Evolutionary conservation across 345 rosid genomes (phyloP), one percentile per base, ranked within the genome.

Genomic region (Diplotaxis tenuifolia): DNA sequence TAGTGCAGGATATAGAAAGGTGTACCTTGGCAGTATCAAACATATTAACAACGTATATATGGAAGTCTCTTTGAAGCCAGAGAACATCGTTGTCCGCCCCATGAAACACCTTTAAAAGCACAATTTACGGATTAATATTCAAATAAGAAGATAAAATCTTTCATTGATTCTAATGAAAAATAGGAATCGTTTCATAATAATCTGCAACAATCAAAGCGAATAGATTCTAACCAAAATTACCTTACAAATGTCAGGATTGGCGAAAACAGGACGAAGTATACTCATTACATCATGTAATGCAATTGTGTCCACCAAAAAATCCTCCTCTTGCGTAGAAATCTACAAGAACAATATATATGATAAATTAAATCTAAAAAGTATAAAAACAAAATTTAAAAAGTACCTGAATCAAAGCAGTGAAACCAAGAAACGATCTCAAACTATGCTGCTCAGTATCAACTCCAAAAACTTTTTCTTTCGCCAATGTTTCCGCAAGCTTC

Each of bases 11-110:
- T 29, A 1, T 5, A 63, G 2, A 64, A 20, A 61, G 15, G 19
- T 18, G 28, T 71, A 91, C 98, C 96, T 94, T 94, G 34, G 28
- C 28, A 25, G 28, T 25, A 25, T 25, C 28, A 25, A 91, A 89
- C 74, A 94, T 82, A 70, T 94, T 94, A 67, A 94, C 95, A 70
- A 94, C 89, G 72, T 91, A 91, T 42, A 94, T 84, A 71, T 88
- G 97, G 79, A 94, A 94, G 82, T 91, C 99, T 75, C 99, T 82
- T 82, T 94, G 98, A 40, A 91, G 86, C 98, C 98, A 94, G 15
- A 91, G 80, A 68, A 94, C 81, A 75, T 94, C 98, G 76, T 90
- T 92, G 80, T 94, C 98, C 53, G 96, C 96, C 55, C 98, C 96
- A 54, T 91, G 98, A 79, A 94, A 94, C 72, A 94, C 98, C 98